Evolutionary conservation across 2,329 filamentous ascomycete species (phyloP).

Genomic region (Penicillium digitatum): DNA sequence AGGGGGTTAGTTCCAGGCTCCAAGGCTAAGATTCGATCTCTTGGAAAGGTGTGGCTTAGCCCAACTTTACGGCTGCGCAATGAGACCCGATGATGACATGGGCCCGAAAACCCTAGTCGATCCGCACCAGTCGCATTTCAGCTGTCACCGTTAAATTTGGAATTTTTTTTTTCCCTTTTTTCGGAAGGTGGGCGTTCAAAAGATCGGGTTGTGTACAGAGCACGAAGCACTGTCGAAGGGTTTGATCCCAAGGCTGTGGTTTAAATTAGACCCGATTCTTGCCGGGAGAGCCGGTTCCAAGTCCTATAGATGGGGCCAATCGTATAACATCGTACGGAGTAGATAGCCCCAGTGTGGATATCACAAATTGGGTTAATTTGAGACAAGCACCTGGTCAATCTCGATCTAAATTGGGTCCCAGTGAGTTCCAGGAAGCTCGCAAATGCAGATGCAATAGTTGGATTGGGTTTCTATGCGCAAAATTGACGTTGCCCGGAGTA

Average conservation of each 20-base stretch:
- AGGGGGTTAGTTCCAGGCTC: not conserved
- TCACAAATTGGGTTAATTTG: not conserved
- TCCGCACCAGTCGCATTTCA: not conserved
- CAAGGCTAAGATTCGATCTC: not conserved
- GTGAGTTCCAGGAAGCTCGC: not conserved
- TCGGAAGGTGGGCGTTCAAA: not conserved
- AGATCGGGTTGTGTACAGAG: not conserved
- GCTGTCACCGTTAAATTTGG: too few species aligned
- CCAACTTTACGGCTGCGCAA: not conserved
- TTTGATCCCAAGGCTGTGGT: not conserved
- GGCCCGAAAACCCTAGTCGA: not conserved
- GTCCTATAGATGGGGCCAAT: not conserved
- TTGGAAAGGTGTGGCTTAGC: conserved; percentile 8
- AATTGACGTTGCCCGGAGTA: not conserved
- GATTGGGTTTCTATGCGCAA: too few species aligned
- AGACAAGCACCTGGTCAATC: not conserved
- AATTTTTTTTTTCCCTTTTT: not conserved
- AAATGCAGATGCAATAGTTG: not conserved
- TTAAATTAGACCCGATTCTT: not conserved
- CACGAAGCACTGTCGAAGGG: not conserved
- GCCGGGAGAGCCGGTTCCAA: not conserved
- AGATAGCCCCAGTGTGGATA: not conserved
- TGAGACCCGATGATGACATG: conserved; percentile 2
- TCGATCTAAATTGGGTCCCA: not conserved
- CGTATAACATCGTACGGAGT: not conserved